A percentile compares a stretch with the other conserved stretches of the same genome.
phyloP scores from a whole-genome alignment of 2,329 filamentous ascomycete genomes.

The Aspergillus melleus region DNA sequence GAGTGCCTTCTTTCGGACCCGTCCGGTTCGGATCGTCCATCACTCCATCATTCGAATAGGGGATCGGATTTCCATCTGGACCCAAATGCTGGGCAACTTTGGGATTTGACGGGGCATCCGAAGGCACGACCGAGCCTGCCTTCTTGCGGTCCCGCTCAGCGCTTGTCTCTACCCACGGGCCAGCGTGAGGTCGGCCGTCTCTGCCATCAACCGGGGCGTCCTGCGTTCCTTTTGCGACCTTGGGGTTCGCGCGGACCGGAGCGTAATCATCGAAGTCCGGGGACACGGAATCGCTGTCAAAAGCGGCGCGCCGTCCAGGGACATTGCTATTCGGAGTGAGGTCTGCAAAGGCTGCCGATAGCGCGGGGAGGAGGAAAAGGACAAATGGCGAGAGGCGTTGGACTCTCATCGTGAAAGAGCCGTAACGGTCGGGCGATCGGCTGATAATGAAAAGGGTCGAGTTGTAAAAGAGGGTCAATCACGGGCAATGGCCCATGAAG shows the following conservation, averaged over 20 bases:
- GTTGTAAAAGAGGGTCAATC: not conserved
- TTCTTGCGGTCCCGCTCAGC: constrained; percentile 50
- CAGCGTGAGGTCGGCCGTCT: constrained; percentile 89
- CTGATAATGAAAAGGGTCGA: constrained; percentile 2
- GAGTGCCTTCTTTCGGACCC: constrained; percentile 79
- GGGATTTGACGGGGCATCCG: constrained; percentile 27
- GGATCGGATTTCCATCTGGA: constrained; percentile 45
- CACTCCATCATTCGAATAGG: constrained; percentile 69
- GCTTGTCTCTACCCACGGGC: constrained; percentile 63
- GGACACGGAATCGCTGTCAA: constrained; percentile 13
- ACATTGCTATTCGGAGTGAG: constrained; percentile 15
- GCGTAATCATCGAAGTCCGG: constrained; percentile 19
- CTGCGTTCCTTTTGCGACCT: constrained; percentile 59
- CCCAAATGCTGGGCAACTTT: constrained; percentile 40
- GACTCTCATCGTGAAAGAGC: constrained; percentile 33
- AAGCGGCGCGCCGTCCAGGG: constrained; percentile 15
- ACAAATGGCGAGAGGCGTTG: constrained; percentile 29
- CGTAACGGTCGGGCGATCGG: not conserved
- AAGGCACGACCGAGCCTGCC: constrained; percentile 35
- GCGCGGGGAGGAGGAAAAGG: constrained; percentile 37
- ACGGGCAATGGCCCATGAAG: constrained; percentile 2
- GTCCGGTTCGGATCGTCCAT: constrained; percentile 85
- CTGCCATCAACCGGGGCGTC: constrained; percentile 88
- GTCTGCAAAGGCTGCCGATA: constrained; percentile 29
- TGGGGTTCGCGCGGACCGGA: constrained; percentile 4